Evolutionary conservation across 2,329 filamentous ascomycete species (phyloP), one percentile per base, ranked within the genome.

Genomic region (Xylariales sp.): DNA sequence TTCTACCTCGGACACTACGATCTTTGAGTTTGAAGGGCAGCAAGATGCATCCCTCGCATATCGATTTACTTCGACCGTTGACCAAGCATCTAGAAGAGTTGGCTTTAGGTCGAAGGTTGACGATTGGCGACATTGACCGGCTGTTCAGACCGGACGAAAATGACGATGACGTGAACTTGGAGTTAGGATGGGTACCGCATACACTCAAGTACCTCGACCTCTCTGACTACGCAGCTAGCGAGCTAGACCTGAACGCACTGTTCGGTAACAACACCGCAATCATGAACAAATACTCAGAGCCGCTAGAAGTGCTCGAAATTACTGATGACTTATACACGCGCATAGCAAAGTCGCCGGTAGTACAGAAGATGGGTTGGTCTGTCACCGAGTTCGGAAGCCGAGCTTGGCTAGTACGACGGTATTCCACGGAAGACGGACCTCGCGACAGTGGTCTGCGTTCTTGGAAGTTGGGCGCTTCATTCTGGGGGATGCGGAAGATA

Each of bases 401-500:
- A 36, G 73, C 78, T 58, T 76, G 84, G 84, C 59, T 90, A 61
- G 84, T 89, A 62, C 66, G 82, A 48, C 52, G 68, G 49, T 64
- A 70, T 44, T 54, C 56, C 10, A 46, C 50, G 29, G 47, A 49
- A 28, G 66, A 68, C 47, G 59, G 48, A 18, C 43, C 62, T 41
- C 59, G 66, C 42, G 79, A 84, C 56, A 75, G 82, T 51, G 80
- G 80, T 2, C 62, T 68, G 34, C 70, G 82, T 22, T 66, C 69
- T 54, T 93, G 87, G 87, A 93, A 93, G 69, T 85, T 88, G 83
- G 87, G 87, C 22, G 86, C 86, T 36, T 78, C 80, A 52, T 86
- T 81, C 66, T 91, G 87, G 87, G 87, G 87, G 27, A 89, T 89
- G 80, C 76, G 85, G 48, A 93, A 97, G 68, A 76, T 97, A 31